Conservation (phyloP, 345 rosid species). For the Heritiera fomes region DNA sequence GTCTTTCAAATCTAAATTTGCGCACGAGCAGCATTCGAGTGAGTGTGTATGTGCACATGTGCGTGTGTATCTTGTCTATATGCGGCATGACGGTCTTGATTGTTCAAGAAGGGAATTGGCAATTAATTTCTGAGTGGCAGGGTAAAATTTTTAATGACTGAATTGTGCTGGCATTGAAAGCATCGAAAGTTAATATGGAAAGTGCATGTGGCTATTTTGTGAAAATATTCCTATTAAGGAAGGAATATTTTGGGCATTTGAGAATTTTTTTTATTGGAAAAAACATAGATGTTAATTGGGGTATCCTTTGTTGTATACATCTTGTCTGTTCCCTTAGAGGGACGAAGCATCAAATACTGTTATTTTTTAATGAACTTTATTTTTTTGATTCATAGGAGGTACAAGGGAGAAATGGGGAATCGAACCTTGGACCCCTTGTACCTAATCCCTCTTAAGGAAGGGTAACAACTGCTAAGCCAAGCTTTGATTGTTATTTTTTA, state of each 20-base stretch:
- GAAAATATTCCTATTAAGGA: background rate
- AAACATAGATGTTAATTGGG: background rate
- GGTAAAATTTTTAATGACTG: background rate
- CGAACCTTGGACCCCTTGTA: too few species aligned
- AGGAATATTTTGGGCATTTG: background rate
- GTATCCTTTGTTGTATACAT: background rate
- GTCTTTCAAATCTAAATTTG: background rate
- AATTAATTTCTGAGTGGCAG: background rate
- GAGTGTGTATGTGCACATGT: too few species aligned
- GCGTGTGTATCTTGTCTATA: background rate
- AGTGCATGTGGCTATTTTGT: background rate
- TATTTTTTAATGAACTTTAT: background rate
- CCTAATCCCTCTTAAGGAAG: background rate
- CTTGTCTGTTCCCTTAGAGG: background rate
- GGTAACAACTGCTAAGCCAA: too few species aligned
- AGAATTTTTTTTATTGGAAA: background rate
- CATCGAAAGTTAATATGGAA: background rate
- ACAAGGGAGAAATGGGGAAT: too few species aligned
- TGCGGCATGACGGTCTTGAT: background rate
- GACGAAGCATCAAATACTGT: background rate
- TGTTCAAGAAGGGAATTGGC: background rate
- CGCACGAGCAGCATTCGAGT: background rate
- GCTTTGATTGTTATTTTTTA: background rate
- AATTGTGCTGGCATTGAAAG: background rate
- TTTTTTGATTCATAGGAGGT: background rate